Conservation (phyloP, 371 early-diverging fungal genomes). For the Amoeboaphelidium protococcarum region DNA sequence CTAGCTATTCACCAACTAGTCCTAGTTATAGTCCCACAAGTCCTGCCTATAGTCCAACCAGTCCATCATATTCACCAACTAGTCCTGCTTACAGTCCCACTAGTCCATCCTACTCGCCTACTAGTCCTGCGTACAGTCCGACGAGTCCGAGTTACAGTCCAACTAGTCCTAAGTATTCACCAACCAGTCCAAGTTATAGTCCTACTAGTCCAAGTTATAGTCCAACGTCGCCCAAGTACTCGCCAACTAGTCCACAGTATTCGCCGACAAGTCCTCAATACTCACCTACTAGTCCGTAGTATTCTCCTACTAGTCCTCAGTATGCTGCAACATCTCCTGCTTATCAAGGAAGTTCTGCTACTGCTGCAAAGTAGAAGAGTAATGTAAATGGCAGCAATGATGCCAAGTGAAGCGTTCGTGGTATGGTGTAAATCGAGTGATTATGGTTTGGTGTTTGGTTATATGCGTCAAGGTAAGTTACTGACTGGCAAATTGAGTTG, state of each 20-base stretch:
- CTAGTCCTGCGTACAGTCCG: slow-evolving; percentile 6
- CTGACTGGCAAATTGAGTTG: too few relatives aligned
- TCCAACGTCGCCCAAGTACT: slow-evolving; percentile 6
- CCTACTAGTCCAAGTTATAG: slow-evolving; percentile 7
- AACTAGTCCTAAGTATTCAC: slow-evolving; percentile 6
- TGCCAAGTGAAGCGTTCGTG: too few relatives aligned
- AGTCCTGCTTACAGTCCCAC: slow-evolving; percentile 2
- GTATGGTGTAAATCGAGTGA: too few relatives aligned
- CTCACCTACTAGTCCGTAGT: slow-evolving; percentile 30
- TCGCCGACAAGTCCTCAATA: slow-evolving; percentile 59
- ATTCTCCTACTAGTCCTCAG: slow-evolving; percentile 19
- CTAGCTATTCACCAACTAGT: slow-evolving; percentile 45
- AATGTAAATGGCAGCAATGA: too few relatives aligned
- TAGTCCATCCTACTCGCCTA: slow-evolving; percentile 4
- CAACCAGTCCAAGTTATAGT: slow-evolving; percentile 6
- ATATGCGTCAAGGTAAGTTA: too few relatives aligned
- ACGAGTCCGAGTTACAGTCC: slow-evolving; percentile 7
- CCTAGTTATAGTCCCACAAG: slow-evolving; percentile 48
- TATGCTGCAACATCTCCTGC: slow-evolving; percentile 8
- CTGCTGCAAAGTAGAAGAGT: too few relatives aligned
- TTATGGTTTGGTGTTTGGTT: too few relatives aligned
- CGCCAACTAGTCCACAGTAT: slow-evolving; percentile 30
- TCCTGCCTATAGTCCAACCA: slow-evolving; percentile 23
- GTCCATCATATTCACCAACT: slow-evolving; percentile 13
- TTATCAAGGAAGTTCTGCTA: too few relatives aligned